Base-by-base conservation (phyloP, 2,329 filamentous ascomycete species). In the Mycosphaerella sp. region DNA sequence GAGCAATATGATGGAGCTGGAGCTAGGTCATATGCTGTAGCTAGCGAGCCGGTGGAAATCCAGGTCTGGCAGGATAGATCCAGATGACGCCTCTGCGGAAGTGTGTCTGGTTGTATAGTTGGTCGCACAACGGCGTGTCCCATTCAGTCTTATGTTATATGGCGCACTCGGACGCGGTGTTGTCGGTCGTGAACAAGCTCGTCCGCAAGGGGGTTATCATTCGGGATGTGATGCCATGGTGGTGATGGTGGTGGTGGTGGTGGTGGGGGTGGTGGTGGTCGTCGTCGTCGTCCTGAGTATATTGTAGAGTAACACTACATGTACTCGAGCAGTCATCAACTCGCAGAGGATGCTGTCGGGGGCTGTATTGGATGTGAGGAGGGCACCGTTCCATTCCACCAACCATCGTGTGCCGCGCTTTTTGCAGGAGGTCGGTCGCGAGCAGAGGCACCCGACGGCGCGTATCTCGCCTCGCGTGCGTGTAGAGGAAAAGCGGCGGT, bases 11-110 rank as follows among this genome's bases (percentile, higher is more conserved):
- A 45, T 37, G 37, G 37, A 45, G 43, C 43, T 49, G 40, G 39
- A 44, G 49, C 44, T 44, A 41, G 36, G 35, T 41, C 39, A 52
- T 36, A 47, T 53, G 47, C 44, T 35, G 37, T 50, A 47, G 44
- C 34, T 50, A 25, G 50, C 44, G 4, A 34, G 3, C 25, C 17
- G 10, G 30, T 34, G 30, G 30, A 34, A 34, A 8, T 34, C 30
- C 30, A 34, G 30, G 10, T 34, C 30, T 34, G 30, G 30, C 7
- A 5, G 6, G 4, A 10, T 34, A n/a, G 8, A 12, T 34, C 30
- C 30, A 34, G 30, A 34, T 34, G 30, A 34, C 30, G 30, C 30
- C 30, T 34, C 30, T 34, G 30, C 30, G 30, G 6, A 34, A 34
- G 30, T 34, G 30, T 34, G 30, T 34, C 7, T 34, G 30, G 30